Conservation (phyloP, 225 moss, liverwort and hornwort species). For the Polytrichum formosum region DNA sequence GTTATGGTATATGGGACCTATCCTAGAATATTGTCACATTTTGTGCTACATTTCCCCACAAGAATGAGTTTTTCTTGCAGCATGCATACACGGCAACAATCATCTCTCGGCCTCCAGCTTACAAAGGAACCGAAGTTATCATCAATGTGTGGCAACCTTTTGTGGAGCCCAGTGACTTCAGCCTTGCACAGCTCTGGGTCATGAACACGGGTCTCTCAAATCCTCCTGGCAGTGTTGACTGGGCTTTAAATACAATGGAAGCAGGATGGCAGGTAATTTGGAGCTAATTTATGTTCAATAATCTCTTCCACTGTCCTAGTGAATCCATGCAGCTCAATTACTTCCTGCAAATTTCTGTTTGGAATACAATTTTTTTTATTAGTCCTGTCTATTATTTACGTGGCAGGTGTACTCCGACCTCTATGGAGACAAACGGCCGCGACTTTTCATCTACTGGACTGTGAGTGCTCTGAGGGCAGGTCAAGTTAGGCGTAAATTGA, state of each 20-base stretch:
- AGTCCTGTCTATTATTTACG: neutral
- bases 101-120: constrained; percentile 35
- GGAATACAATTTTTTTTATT: too few species aligned
- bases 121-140: constrained; percentile 53
- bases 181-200: constrained; percentile 56
- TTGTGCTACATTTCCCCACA: neutral
- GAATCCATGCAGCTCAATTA: too few species aligned
- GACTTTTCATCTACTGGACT: constrained; percentile 60
- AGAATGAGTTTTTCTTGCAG: constrained; percentile 16
- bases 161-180: constrained; percentile 51
- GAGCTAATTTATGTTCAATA: neutral
- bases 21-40: neutral
- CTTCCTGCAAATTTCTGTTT: neutral
- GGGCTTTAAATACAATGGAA: constrained; percentile 51
- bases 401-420: constrained; percentile 40
- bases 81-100: constrained; percentile 46
- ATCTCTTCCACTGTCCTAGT: neutral
- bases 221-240: constrained; percentile 20
- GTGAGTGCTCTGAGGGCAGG: constrained; percentile 20
- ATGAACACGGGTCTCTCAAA: constrained; percentile 48
- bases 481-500: too few species aligned
- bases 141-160: constrained; percentile 60
- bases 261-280: constrained; percentile 43
- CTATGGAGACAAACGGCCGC: constrained; percentile 42
- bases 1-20: neutral